phyloP scores from a whole-genome alignment of 495 filamentous ascomycete species.

The Chaetomium cochliodes region DNA sequence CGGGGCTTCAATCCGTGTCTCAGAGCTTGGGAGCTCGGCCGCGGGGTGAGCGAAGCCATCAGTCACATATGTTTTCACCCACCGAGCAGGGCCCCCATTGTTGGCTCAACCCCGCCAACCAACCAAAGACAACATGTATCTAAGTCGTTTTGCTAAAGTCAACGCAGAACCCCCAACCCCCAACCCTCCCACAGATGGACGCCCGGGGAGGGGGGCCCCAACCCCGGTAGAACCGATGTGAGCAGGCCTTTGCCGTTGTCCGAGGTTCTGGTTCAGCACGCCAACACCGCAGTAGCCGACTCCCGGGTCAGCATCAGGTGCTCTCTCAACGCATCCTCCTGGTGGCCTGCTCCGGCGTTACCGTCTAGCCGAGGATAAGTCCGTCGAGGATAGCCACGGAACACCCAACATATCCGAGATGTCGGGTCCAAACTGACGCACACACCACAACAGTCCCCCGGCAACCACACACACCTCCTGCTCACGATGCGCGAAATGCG shows the following conservation, averaged over 20 bases:
- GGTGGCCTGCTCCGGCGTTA: conserved; percentile 19
- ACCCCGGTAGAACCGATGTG: conserved; percentile 16
- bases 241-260: conserved; percentile 4
- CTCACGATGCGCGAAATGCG: neutral
- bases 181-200: conserved; percentile 16
- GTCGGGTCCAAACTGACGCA: conserved; percentile 10
- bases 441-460: neutral
- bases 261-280: conserved; percentile 2
- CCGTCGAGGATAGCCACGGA: neutral
- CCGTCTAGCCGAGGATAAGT: conserved; percentile 32
- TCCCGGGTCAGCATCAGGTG: conserved; percentile 11
- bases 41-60: conserved; percentile 10
- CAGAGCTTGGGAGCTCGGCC: conserved; percentile 17
- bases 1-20: neutral
- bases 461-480: neutral
- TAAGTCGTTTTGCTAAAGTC: conserved; percentile 11
- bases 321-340: neutral
- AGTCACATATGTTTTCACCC: conserved; percentile 4
- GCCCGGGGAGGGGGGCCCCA: neutral
- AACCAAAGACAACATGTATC: conserved; percentile 16
- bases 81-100: neutral
- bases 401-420: conserved; percentile 20
- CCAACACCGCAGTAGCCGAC: conserved; percentile 16
- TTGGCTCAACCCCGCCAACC: neutral
- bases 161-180: conserved; percentile 16